phyloP scores from a whole-genome alignment of 2,329 filamentous ascomycete species.

The Coleophoma cylindrospora region DNA sequence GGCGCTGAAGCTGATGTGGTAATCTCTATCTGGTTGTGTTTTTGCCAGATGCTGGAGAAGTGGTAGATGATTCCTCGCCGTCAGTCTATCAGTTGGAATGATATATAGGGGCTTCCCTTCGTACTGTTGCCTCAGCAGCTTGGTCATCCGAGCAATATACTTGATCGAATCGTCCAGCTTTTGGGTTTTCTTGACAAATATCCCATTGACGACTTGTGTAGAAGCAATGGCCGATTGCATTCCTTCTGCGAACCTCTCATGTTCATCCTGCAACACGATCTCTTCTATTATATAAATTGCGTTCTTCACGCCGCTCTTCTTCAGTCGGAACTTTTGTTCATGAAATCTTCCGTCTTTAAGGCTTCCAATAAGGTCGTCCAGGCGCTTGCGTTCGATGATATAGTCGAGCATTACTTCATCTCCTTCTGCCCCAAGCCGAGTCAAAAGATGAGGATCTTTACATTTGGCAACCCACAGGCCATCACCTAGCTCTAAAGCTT shows the following conservation, averaged over 20 bases:
- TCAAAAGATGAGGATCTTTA: conserved; percentile 51
- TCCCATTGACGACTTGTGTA: conserved; percentile 74
- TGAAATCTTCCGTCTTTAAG: conserved; percentile 81
- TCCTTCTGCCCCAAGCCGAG: conserved; percentile 53
- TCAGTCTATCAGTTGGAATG: conserved; percentile 61
- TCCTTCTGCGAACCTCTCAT: conserved; percentile 56
- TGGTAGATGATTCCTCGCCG: conserved; percentile 60
- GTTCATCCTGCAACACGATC: conserved; percentile 52
- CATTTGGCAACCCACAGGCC: conserved; percentile 75
- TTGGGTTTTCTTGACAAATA: conserved; percentile 71
- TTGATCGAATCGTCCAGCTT: conserved; percentile 74
- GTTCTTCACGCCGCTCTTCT: conserved; percentile 67
- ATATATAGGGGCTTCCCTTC: conserved; percentile 51
- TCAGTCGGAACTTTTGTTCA: conserved; percentile 78
- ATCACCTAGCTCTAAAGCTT: conserved; percentile 68
- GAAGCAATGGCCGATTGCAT: conserved; percentile 70
- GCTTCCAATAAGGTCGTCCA: conserved; percentile 74
- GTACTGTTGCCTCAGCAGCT: conserved; percentile 61
- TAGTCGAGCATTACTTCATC: conserved; percentile 73
- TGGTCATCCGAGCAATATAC: conserved; percentile 70
- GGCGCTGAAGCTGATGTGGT: conserved; percentile 64
- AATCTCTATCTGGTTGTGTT: conserved; percentile 42
- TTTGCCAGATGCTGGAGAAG: conserved; percentile 54
- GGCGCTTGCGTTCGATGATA: conserved; percentile 75
- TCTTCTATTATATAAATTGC: conserved; percentile 78